A percentile compares a stretch with the other conserved stretches of the same genome.
Conservation (phyloP, 106 monocot species). For the Acanthochlamys bracteata region DNA sequence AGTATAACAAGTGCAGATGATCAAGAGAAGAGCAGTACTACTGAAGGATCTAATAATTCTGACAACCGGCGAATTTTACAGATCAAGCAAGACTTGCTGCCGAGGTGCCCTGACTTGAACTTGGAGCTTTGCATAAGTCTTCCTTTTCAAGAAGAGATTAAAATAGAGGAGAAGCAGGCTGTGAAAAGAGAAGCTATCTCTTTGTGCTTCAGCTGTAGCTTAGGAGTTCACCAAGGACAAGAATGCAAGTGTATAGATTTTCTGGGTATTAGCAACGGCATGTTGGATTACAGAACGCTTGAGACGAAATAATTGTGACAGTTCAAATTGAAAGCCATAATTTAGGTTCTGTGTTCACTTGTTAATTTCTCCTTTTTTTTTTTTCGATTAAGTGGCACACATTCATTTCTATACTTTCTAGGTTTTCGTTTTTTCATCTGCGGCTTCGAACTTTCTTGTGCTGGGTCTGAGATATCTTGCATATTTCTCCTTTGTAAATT, state of each 20-base stretch:
- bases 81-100: neutral
- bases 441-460: too few species aligned
- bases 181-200: neutral
- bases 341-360: neutral
- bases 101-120: constrained; percentile 25
- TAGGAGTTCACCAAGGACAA: constrained; percentile 21
- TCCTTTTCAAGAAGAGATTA: constrained; percentile 6
- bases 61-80: neutral
- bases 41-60: neutral
- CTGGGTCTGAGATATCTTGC: too few species aligned
- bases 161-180: neutral
- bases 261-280: constrained; percentile 14
- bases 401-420: too few species aligned
- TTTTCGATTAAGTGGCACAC: too few species aligned
- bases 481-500: too few species aligned
- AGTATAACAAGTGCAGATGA: neutral
- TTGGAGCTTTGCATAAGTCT: constrained; percentile 33
- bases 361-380: neutral
- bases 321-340: neutral
- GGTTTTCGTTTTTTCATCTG: too few species aligned
- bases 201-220: constrained; percentile 24
- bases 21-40: neutral
- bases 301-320: constrained; percentile 18
- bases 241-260: constrained; percentile 26
- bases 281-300: constrained; percentile 25